Base-by-base conservation (phyloP, 1,284 basidiomycete species). In the Flammula alnicola region DNA sequence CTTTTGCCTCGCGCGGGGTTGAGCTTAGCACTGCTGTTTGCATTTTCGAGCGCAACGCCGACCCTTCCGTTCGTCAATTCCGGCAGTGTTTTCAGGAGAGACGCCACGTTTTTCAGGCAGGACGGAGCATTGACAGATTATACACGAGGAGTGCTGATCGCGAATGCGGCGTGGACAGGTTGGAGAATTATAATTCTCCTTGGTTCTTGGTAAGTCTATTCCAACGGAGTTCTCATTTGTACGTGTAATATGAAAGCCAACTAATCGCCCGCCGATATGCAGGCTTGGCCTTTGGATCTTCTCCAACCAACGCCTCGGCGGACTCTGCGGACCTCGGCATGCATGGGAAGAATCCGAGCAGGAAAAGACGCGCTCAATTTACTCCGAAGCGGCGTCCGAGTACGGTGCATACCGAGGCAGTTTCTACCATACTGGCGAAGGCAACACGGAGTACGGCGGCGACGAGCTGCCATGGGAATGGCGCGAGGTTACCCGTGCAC, bases 1-100 rank as follows among this genome's bases (percentile, higher is more conserved):
- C 77, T 93, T 32, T 71, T 93, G n/a, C 92, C 91, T 22, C 80
- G 92, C 53, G 89, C 88, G 22, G 89, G 81, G 8, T 73, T 95
- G 36, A 78, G 75, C 27, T 66, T 92, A 7, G 84, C 87, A 0
- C 64, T 92, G 16, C 74, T 94, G 19, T 70, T 93, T 33, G 71
- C 79, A 0, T 92, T 87, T 67, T 82, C 78, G 50, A 67, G 71
- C 17, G 66, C 81, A 26, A 69, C 77, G 56, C 36, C 45, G n/a
- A 72, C 74, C 36, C 68, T 80, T 16, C 68, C 72, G 33, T 70
- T 83, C 40, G 69, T 71, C 47, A 73, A 59, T 62, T 78, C 59
- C 64, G 67, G 33, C 19, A 45, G 35, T 17, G 47, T 31, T 22
- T 19, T 43, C 57, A 63, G 61, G 31, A 76, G 89, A 31, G 91